Base-by-base conservation (phyloP, 129 eudicot species). In the Escallonia herrerae region DNA sequence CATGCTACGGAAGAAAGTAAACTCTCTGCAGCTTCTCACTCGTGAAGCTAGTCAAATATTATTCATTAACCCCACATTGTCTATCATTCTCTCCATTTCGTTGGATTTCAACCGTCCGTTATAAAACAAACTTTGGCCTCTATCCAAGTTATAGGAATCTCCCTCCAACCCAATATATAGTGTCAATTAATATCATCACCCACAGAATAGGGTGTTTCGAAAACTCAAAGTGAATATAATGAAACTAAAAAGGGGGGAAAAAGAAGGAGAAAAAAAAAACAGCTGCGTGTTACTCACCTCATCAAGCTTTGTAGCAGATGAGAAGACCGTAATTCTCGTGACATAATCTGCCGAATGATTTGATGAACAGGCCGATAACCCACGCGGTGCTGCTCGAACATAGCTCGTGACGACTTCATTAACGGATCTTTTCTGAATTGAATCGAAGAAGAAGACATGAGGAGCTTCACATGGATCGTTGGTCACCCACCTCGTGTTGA, bases 261-360 rank as follows among this genome's bases (percentile, higher is more conserved):
- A n/a, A n/a, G n/a, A 5, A 3, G 10, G 4, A 5, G 13, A 6
- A 0, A 0, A 15, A 55, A 14, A 7, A 15, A 12, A 5, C 2
- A 55, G 8, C n/a, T 13, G 12, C 4, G 4, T 4, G 37, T 7
- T 15, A 49, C 15, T 43, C 14, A 72, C 82, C 82, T 77, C 47
- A 7, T 9, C 47, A 4, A 51, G 74, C 49, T 77, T 72, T 46
- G 58, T 48, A 42, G 50, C 37, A 1, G 77, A 43, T 43, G 87
- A 82, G 14, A 77, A 14, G 15, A 82, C 83, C 41, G 59, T 62
- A 45, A 82, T 66, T 40, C 13, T 71, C 4, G 66, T 40, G 39
- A 82, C 68, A 15, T 62, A 58, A 44, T 82, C 81, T 1, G 83
- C 80, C 7, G 83, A 74, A 63, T 70, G 68, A 47, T 77, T 74